These are phyloP conservation scores for Cercospora janseana DNA, from an alignment of 2,329 filamentous ascomycete genomes.

Conservation along the genomic window DNA sequence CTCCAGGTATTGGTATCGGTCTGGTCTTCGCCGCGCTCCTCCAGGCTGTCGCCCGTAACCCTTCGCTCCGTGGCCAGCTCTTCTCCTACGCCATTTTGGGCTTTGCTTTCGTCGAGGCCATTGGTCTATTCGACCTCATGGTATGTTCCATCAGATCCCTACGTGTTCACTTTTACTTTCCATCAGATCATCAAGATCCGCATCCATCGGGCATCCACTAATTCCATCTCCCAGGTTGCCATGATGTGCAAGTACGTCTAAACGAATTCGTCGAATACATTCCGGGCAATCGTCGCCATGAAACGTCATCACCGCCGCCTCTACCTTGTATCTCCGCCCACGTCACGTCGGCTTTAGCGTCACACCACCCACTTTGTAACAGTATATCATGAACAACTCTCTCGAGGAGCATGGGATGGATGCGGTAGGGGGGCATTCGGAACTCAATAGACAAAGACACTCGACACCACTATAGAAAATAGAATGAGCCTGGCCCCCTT, in stretches of 20 bases:
- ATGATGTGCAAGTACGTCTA: constrained; percentile 73
- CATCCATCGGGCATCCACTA: no score
- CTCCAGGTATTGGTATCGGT: constrained; percentile 82
- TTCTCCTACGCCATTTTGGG: constrained; percentile 95
- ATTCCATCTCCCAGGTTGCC: constrained; percentile 57
- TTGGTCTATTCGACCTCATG: constrained; percentile 85
- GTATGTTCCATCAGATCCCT: constrained; percentile 31
- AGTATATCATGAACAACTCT: no score
- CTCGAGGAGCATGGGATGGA: no score
- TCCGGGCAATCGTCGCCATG: background rate
- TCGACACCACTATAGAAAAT: no score
- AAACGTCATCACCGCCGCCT: constrained; percentile 1
- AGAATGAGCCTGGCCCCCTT: no score
- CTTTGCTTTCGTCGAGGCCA: constrained; percentile 93
- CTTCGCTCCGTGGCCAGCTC: constrained; percentile 88
- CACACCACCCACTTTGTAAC: no score
- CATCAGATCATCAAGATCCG: no score
- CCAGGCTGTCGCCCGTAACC: constrained; percentile 89
- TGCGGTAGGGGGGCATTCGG: no score
- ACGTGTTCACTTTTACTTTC: background rate
- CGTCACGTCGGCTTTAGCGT: no score
- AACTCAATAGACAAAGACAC: no score
- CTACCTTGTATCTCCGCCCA: no score
- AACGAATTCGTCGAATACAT: constrained; percentile 22
- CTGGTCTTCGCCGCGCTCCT: constrained; percentile 89